Percentiles rank a stretch among this genome's conserved stretches.
Conservation (phyloP, 352 stramenopile species). For the Globisporangium alternatum region DNA sequence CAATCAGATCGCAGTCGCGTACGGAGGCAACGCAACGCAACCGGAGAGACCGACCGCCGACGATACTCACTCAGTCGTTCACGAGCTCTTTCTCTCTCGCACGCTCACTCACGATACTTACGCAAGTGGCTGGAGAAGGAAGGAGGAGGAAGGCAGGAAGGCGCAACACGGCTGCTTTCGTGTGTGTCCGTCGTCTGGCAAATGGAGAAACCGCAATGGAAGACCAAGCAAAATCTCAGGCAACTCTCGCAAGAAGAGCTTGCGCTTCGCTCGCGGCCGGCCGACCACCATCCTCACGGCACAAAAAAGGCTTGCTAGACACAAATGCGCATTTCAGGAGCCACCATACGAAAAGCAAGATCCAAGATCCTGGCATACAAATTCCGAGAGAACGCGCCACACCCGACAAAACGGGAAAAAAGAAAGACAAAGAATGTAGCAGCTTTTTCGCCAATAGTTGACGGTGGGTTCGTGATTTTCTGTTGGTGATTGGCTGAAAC, state of each 20-base stretch:
- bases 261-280: not conserved
- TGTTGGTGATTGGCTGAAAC: not conserved
- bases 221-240: slow-evolving; percentile 12
- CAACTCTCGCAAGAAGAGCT: not conserved
- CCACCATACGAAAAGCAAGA: slow-evolving; percentile 10
- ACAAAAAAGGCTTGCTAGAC: slow-evolving; percentile 6
- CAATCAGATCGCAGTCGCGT: slow-evolving; percentile 7
- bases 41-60: slow-evolving; percentile 1
- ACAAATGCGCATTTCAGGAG: slow-evolving; percentile 7
- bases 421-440: slow-evolving; percentile 12
- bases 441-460: not conserved
- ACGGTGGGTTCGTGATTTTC: not conserved
- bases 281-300: slow-evolving; percentile 16
- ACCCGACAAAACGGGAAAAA: slow-evolving; percentile 5
- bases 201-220: slow-evolving; percentile 20
- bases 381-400: not conserved
- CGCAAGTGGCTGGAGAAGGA: slow-evolving; percentile 15
- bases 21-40: slow-evolving; percentile 5
- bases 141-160: slow-evolving; percentile 1
- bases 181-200: slow-evolving; percentile 6
- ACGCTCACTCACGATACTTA: slow-evolving; percentile 23
- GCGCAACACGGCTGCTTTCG: slow-evolving; percentile 1
- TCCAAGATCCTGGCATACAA: slow-evolving; percentile 13
- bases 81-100: slow-evolving; percentile 3
- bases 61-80: not conserved